Percentiles rank a stretch among this genome's conserved stretches.
Conservation (phyloP, 148 eudicot species). For the Diospyros kaki region DNA sequence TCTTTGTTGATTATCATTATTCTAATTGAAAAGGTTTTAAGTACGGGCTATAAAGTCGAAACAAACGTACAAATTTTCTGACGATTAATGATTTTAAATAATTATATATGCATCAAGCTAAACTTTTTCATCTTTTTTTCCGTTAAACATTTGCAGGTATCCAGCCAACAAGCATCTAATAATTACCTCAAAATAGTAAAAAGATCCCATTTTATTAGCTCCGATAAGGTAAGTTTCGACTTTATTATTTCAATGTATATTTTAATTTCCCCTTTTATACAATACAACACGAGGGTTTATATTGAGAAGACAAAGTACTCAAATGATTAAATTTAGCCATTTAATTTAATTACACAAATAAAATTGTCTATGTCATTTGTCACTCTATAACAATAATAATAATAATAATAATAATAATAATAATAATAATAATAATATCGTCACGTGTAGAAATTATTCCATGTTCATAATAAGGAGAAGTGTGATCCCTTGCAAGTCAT, state of each 20-base stretch:
- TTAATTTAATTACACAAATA: not conserved
- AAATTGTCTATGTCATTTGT: not conserved
- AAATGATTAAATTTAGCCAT: not conserved
- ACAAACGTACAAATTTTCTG: no score
- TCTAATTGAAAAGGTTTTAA: not conserved
- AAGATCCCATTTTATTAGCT: conserved; percentile 71
- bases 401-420: not conserved
- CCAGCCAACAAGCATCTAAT: conserved; percentile 62
- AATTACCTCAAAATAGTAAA: conserved; percentile 67
- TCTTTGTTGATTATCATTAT: not conserved
- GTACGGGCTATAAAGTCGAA: not conserved
- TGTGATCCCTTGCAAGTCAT: not conserved
- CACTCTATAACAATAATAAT: not conserved
- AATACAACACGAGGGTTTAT: no score
- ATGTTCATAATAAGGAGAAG: not conserved
- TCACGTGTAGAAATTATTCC: not conserved
- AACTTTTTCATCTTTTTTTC: not conserved
- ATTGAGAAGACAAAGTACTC: not conserved
- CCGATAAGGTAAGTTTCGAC: conserved; percentile 62
- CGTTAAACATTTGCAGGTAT: conserved; percentile 43
- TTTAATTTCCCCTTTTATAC: no score
- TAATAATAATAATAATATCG: not conserved
- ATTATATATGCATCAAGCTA: no score
- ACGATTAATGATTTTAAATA: no score
- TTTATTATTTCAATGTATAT: no score